Base-by-base conservation (phyloP, 2,329 filamentous ascomycete species). In the Dothideomycetes sp. region DNA sequence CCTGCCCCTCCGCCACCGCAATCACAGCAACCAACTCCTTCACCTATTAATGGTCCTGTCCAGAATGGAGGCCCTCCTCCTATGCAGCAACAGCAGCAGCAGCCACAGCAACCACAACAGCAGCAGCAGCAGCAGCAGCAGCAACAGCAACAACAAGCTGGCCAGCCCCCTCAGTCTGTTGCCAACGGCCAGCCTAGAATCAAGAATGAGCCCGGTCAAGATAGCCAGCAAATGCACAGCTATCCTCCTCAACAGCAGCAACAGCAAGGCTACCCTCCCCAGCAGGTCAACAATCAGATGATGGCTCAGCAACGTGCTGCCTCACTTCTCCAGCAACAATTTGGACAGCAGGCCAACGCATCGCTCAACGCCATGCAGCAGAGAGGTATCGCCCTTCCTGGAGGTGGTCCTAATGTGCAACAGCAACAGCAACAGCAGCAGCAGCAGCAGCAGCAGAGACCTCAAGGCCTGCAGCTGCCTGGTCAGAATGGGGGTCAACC, bases 341-440 rank as follows among this genome's bases (percentile, higher is more conserved):
- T 76, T 51, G 80, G 80, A 4, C 64, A 68, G 15, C 68, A 76
- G 41, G 80, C 79, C n/a, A 73, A 72, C 22, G 76, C 74, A 12
- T 81, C 78, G 5, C 80, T 84, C 52, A 76, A 71, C 44, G 76
- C 78, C 32, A 71, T 82, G 39, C 74, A 73, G 10, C 43, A 47
- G 31, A 39, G 41, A 18, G 47, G 47, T 5, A 46, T 50, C 12
- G 44, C 47, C 7, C 37, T 50, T 12, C 49, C 45, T n/a, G 45
- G 45, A 17, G 17, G 18, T 9, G 20, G 13, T 7, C 19, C 30
- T 5, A 40, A 33, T n/a, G 8, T 28, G 22, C 56, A 57, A 35
- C 48, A 44, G 27, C 49, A 48, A 64, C 64, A 23, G 29, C 34
- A 27, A 29, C 41, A 38, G 23, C 39, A 34, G 17, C 41, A 37